phyloP scores from a whole-genome alignment of 306 rosid species.

The Trichosanthes cucumerina region DNA sequence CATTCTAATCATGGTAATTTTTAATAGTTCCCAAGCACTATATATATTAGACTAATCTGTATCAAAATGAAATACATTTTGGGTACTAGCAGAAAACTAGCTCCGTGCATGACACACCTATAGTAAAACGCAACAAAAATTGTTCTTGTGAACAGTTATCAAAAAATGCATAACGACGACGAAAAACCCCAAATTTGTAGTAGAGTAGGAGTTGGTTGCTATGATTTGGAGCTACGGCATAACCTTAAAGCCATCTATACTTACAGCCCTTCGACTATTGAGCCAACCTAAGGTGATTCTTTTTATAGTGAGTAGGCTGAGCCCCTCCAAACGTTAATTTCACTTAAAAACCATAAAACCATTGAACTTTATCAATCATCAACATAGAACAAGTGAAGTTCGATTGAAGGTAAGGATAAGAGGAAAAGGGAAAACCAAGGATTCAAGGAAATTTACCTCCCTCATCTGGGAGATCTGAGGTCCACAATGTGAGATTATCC shows the following conservation, averaged over 20 bases:
- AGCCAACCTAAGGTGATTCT: not conserved
- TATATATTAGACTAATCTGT: not conserved
- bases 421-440: not conserved
- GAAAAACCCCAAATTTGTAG: not conserved
- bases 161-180: not conserved
- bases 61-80: too few relatives aligned
- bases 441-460: constrained; percentile 35
- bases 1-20: not conserved
- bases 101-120: too few relatives aligned
- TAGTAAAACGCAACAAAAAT: too few relatives aligned
- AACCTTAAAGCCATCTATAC: not conserved
- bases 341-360: not conserved
- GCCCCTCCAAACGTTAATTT: not conserved
- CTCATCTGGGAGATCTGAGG: constrained; percentile 52
- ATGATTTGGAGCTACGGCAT: not conserved
- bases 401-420: not conserved
- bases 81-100: too few relatives aligned
- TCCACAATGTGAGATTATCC: constrained; percentile 70
- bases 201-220: not conserved
- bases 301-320: not conserved
- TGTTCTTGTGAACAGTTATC: too few relatives aligned
- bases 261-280: not conserved
- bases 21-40: not conserved
- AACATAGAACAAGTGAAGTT: not conserved
- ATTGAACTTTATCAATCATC: not conserved